A percentile compares a stretch with the other conserved stretches of the same genome.
Conservation (phyloP, 768 basidiomycete species). For the Polyporus arcularius region DNA sequence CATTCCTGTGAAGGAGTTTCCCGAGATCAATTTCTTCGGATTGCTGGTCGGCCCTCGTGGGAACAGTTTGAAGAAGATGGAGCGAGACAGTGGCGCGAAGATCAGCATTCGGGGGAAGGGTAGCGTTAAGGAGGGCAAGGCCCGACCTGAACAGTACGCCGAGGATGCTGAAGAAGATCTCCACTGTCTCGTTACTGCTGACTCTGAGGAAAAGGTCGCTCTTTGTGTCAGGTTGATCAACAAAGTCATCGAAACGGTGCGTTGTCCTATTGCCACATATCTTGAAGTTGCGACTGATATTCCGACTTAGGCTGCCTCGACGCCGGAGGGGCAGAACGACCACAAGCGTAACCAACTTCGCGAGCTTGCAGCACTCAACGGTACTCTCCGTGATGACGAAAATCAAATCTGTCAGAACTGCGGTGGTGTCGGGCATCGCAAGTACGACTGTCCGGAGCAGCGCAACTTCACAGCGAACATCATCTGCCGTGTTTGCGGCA, state of each 20-base stretch:
- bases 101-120: constrained; percentile 99
- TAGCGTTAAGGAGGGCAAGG: constrained; percentile 98
- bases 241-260: constrained; percentile 94
- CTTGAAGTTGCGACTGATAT: constrained; percentile 4
- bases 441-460: constrained; percentile 99
- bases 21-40: constrained; percentile 99
- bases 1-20: constrained; percentile 99
- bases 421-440: constrained; percentile 91
- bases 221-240: constrained; percentile 95
- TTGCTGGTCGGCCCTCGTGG: constrained; percentile 97
- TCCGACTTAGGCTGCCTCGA: constrained; percentile 83
- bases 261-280: constrained; percentile 28
- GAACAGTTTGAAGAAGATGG: constrained; percentile 99
- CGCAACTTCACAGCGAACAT: constrained; percentile 99
- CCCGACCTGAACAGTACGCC: constrained; percentile 89
- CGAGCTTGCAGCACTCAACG: constrained; percentile 95
- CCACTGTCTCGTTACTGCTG: constrained; percentile 95
- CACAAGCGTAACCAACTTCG: constrained; percentile 99
- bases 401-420: constrained; percentile 99
- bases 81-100: constrained; percentile 95
- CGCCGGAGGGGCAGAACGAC: constrained; percentile 98
- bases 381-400: constrained; percentile 98
- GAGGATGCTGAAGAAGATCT: constrained; percentile 99
- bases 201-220: constrained; percentile 88
- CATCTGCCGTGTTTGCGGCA: constrained; percentile 98